phyloP scores from a whole-genome alignment of 2,329 filamentous ascomycete species.

The Trichoderma sp. region DNA sequence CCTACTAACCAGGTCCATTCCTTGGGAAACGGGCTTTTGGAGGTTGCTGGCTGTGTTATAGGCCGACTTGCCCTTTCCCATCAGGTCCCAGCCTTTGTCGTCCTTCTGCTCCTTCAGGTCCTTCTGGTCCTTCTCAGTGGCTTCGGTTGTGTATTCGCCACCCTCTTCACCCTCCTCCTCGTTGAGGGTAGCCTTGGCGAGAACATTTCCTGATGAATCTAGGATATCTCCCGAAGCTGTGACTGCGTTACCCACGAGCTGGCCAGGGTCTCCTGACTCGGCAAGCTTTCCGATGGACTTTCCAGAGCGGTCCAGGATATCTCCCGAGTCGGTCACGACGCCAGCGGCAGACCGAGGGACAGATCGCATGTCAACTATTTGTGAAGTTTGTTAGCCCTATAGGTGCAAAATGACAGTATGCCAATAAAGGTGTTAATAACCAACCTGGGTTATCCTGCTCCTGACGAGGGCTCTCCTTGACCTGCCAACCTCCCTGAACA shows the following conservation, averaged over 20 bases:
- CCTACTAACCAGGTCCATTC: conserved; percentile 22
- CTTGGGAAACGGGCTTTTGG: conserved; percentile 26
- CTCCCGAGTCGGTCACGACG: conserved; percentile 44
- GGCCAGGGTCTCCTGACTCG: conserved; percentile 38
- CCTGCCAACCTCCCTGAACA: conserved; percentile 29
- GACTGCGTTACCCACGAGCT: conserved; percentile 42
- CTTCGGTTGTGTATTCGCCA: conserved; percentile 41
- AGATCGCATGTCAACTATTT: conserved; percentile 30
- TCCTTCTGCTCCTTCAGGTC: conserved; percentile 25
- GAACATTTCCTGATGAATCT: conserved; percentile 38
- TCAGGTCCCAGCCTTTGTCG: conserved; percentile 26
- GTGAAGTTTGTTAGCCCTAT: neutral
- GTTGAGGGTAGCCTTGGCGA: conserved; percentile 41
- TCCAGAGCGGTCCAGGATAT: conserved; percentile 44
- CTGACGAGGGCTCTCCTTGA: conserved; percentile 30
- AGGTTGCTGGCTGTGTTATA: conserved; percentile 22
- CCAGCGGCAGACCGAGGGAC: conserved; percentile 40
- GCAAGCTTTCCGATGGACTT: conserved; percentile 43
- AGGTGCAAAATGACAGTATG: neutral
- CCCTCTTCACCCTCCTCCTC: conserved; percentile 12
- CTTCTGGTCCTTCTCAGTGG: conserved; percentile 26
- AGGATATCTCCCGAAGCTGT: conserved; percentile 37
- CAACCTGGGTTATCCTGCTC: conserved; percentile 33
- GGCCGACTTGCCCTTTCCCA: conserved; percentile 30
- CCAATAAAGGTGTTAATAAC: conserved; percentile 17